Evolutionary conservation across 2,329 filamentous ascomycete genomes (phyloP).

Genomic region (Colletotrichum sublineola): DNA sequence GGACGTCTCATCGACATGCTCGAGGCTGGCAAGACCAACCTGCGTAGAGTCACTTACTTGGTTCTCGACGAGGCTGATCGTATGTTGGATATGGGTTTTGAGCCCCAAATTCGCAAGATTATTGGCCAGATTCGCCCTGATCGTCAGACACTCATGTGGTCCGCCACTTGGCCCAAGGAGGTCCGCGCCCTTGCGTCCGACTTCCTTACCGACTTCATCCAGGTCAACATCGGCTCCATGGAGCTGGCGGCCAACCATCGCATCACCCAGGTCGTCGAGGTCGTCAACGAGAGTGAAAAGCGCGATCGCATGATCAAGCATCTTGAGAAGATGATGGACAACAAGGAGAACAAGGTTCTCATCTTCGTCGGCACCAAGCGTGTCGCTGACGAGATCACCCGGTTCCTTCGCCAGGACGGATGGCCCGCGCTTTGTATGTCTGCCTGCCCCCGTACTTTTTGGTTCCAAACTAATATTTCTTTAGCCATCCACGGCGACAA

Average conservation of each 20-base stretch:
- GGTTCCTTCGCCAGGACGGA: slow-evolving; percentile 96
- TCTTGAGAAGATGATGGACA: slow-evolving; percentile 97
- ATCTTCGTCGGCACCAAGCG: slow-evolving; percentile 96
- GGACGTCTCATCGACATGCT: slow-evolving; percentile 99
- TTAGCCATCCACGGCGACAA: slow-evolving; percentile 98
- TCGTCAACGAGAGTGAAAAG: slow-evolving; percentile 97
- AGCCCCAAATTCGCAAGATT: slow-evolving; percentile 99
- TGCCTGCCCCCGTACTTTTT: slow-evolving; percentile 51
- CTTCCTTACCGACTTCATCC: slow-evolving; percentile 95
- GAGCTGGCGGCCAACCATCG: slow-evolving; percentile 97
- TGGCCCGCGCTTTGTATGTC: slow-evolving; percentile 95
- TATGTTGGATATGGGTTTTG: slow-evolving; percentile 99
- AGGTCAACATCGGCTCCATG: slow-evolving; percentile 98
- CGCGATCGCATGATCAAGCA: slow-evolving; percentile 98
- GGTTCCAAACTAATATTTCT: slow-evolving; percentile 52
- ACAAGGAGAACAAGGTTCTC: slow-evolving; percentile 93
- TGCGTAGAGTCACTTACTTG: slow-evolving; percentile 96
- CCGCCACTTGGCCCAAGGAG: slow-evolving; percentile 99
- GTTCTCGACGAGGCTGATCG: slow-evolving; percentile 99
- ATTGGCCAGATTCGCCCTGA: slow-evolving; percentile 97
- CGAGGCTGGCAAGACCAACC: slow-evolving; percentile 96
- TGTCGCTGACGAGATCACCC: slow-evolving; percentile 96
- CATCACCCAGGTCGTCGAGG: slow-evolving; percentile 97
- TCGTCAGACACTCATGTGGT: slow-evolving; percentile 99
- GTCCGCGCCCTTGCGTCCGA: slow-evolving; percentile 92